Evolutionary conservation across 2,329 filamentous ascomycete genomes (phyloP).

Genomic region (Colletotrichum plurivorum): DNA sequence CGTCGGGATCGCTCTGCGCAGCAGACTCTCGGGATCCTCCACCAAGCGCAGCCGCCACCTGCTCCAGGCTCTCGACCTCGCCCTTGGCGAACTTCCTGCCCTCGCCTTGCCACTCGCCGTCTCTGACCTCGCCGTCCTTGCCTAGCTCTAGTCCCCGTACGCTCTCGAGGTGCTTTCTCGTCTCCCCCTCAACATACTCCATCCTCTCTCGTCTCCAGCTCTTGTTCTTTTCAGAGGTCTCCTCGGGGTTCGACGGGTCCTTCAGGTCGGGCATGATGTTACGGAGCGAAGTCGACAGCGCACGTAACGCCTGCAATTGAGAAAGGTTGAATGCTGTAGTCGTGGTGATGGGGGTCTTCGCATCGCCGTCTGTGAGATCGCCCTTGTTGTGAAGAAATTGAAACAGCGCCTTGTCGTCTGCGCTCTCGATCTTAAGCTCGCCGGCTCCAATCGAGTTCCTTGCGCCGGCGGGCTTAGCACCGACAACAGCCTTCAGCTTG

Average conservation of each 20-base stretch:
- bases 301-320: constrained; percentile 84
- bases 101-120: constrained; percentile 74
- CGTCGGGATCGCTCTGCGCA: constrained; percentile 25
- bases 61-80: constrained; percentile 72
- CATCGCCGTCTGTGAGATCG: constrained; percentile 64
- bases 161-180: constrained; percentile 81
- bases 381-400: constrained; percentile 71
- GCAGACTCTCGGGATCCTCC: constrained; percentile 43
- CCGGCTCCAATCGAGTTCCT: constrained; percentile 38
- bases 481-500: constrained; percentile 68
- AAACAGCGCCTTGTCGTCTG: constrained; percentile 54
- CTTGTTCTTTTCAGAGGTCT: constrained; percentile 56
- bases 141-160: constrained; percentile 77
- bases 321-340: constrained; percentile 84
- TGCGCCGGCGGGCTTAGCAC: constrained; percentile 45
- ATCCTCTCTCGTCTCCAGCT: constrained; percentile 79
- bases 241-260: constrained; percentile 39
- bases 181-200: constrained; percentile 87
- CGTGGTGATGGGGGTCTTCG: constrained; percentile 73
- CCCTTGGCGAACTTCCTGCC: constrained; percentile 63
- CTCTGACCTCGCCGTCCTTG: constrained; percentile 71
- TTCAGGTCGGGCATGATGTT: constrained; percentile 76
- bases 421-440: constrained; percentile 44
- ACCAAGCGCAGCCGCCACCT: constrained; percentile 61
- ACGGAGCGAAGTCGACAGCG: constrained; percentile 72